phyloP scores from a whole-genome alignment of 2,329 filamentous ascomycete genomes.

The Bipolaris sorokiniana region DNA sequence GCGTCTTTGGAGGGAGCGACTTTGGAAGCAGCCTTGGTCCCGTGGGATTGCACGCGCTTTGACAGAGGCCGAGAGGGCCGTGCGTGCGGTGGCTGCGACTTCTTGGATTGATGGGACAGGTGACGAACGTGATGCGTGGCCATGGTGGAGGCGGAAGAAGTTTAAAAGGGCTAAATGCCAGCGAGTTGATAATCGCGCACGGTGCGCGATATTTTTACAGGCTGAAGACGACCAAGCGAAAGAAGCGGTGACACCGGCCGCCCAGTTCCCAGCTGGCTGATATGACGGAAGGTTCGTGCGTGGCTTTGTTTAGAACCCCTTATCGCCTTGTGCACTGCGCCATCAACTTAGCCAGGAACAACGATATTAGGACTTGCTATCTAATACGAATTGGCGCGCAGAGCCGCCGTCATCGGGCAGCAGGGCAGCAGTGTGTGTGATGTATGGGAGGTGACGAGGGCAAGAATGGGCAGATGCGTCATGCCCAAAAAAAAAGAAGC shows the following conservation, averaged over 20 bases:
- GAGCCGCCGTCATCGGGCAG: not conserved
- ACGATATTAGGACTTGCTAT: conserved; percentile 8
- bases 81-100: conserved; percentile 42
- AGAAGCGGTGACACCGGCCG: conserved; percentile 49
- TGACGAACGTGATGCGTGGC: conserved; percentile 46
- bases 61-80: conserved; percentile 43
- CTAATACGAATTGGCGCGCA: conserved; percentile 11
- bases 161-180: conserved; percentile 46
- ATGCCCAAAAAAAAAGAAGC: not conserved
- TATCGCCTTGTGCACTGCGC: conserved; percentile 43
- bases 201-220: conserved; percentile 38
- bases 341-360: conserved; percentile 46
- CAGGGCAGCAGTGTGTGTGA: too few species aligned
- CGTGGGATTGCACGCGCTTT: conserved; percentile 44
- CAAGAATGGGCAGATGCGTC: not conserved
- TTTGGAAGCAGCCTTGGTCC: conserved; percentile 37
- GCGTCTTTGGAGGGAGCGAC: conserved; percentile 31
- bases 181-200: conserved; percentile 40
- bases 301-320: conserved; percentile 47
- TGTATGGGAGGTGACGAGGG: not conserved
- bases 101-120: conserved; percentile 45
- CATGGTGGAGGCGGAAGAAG: conserved; percentile 43
- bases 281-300: conserved; percentile 45
- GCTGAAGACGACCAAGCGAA: conserved; percentile 34
- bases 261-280: conserved; percentile 35